These are phyloP conservation scores for Entamoeba nuttalli DNA, from an alignment of 208 protist genomes.

Conservation along the genomic window DNA sequence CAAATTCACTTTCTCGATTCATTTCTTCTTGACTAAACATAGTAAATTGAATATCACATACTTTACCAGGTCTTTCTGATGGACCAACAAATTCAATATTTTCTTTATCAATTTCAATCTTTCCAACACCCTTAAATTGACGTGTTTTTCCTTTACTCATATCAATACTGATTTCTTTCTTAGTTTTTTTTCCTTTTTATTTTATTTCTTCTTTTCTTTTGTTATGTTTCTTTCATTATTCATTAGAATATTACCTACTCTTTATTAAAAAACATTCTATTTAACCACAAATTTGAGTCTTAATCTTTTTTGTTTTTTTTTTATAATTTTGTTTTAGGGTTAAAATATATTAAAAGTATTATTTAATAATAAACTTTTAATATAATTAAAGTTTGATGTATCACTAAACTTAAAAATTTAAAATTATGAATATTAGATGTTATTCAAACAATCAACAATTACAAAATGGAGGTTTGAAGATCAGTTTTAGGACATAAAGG, in stretches of 20 bases:
- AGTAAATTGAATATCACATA: background rate
- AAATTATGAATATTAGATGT: no score
- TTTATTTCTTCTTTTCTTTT: background rate
- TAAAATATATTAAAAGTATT: no score
- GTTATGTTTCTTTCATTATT: background rate
- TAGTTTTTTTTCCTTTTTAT: background rate
- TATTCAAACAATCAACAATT: no score
- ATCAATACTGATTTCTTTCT: no score
- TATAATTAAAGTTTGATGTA: no score
- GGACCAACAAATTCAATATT: background rate
- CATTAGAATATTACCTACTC: background rate
- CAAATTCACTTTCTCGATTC: background rate
- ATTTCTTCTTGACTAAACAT: background rate
- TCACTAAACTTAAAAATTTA: no score
- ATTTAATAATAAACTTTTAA: no score
- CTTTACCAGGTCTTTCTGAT: background rate
- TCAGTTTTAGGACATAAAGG: no score
- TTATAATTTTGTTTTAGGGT: background rate
- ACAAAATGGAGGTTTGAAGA: no score
- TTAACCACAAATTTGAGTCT: background rate
- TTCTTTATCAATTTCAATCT: background rate
- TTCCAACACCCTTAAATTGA: background rate
- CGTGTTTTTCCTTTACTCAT: no score
- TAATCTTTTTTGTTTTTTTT: background rate
- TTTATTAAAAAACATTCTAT: background rate